Percentiles rank a stretch among this genome's conserved stretches.
These are phyloP conservation scores for Sanguinoderma infundibulare DNA, from an alignment of 1,284 basidiomycete genomes.

Conservation along the genomic window DNA sequence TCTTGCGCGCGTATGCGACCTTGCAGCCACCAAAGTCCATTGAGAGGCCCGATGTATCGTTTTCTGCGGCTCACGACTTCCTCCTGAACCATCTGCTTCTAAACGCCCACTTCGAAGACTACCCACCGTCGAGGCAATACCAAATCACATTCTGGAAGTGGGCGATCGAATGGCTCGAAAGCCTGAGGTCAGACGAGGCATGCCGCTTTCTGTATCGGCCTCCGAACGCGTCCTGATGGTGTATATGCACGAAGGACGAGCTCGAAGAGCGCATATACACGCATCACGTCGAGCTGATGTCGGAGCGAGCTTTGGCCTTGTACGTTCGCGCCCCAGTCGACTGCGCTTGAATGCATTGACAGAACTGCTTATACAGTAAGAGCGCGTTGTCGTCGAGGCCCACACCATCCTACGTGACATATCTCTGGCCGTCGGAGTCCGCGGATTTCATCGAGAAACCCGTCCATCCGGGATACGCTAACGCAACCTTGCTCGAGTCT, in stretches of 20 bases:
- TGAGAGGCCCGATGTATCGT: constrained; percentile 38
- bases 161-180: constrained; percentile 59
- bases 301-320: constrained; percentile 37
- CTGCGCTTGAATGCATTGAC: constrained; percentile 1
- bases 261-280: constrained; percentile 68
- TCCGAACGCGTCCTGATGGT: background rate
- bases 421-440: constrained; percentile 52
- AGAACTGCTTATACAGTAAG: background rate
- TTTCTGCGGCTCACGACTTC: constrained; percentile 51
- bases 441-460: constrained; percentile 22
- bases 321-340: constrained; percentile 29
- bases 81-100: constrained; percentile 55
- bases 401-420: constrained; percentile 64
- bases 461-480: constrained; percentile 37
- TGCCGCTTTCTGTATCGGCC: constrained; percentile 16
- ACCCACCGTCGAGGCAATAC: constrained; percentile 65
- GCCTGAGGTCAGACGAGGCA: constrained; percentile 44
- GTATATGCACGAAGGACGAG: constrained; percentile 46
- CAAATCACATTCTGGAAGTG: constrained; percentile 76
- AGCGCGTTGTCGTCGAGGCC: constrained; percentile 33
- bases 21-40: constrained; percentile 50
- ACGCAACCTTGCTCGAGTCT: constrained; percentile 69
- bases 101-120: constrained; percentile 53
- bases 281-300: constrained; percentile 53
- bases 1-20: constrained; percentile 60